phyloP scores from a whole-genome alignment of 768 basidiomycete genomes.

The Pseudohyphozyma bogoriensis region DNA sequence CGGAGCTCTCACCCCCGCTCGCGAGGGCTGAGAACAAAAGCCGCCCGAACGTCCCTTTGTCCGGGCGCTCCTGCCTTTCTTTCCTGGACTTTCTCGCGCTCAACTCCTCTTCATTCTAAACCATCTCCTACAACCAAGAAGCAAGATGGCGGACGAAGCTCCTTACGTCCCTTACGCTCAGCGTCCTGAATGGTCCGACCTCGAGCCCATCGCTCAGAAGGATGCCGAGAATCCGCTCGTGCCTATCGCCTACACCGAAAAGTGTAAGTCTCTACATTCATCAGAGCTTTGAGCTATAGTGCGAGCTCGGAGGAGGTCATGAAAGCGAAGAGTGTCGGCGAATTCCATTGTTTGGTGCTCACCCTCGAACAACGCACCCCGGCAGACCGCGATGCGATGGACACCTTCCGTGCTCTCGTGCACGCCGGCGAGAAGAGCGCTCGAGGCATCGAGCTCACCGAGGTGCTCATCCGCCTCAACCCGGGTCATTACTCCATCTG shows the following conservation, averaged over 20 bases:
- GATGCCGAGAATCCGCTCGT: slow-evolving; percentile 69
- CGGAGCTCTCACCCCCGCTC: no score
- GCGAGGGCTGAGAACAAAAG: no score
- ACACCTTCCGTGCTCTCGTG: slow-evolving; percentile 80
- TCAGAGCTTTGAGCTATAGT: background rate
- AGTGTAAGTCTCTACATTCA: slow-evolving; percentile 53
- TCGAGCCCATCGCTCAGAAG: slow-evolving; percentile 68
- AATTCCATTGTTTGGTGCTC: no score
- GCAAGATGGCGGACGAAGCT: no score
- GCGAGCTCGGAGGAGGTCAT: background rate
- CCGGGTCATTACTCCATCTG: slow-evolving; percentile 97
- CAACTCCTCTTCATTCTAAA: no score
- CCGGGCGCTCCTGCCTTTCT: no score
- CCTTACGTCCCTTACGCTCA: no score
- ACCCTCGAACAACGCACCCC: no score
- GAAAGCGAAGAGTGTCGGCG: background rate
- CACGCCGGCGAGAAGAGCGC: slow-evolving; percentile 65
- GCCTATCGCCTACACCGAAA: slow-evolving; percentile 77
- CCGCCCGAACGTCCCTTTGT: no score
- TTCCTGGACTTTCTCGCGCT: no score
- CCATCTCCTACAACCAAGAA: no score
- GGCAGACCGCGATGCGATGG: slow-evolving; percentile 84
- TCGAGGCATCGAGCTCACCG: slow-evolving; percentile 76
- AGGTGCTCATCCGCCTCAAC: slow-evolving; percentile 77
- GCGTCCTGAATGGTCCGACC: no score